Evolutionary conservation across 306 rosid genomes (phyloP).

Genomic region (Albizia julibrissin): DNA sequence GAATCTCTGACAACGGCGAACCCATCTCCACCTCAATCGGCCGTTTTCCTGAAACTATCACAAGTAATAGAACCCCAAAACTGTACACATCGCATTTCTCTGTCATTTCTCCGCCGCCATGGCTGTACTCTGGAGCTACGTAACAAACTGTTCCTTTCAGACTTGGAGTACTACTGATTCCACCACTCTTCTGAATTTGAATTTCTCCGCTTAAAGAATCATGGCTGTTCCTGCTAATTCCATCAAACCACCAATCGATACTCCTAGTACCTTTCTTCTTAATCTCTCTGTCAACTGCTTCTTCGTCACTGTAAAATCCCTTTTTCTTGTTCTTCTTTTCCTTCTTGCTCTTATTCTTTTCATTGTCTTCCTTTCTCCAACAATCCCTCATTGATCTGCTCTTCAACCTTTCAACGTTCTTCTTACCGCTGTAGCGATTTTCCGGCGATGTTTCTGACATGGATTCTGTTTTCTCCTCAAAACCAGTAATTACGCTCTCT

Average conservation of each 20-base stretch:
- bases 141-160: constrained; percentile 89
- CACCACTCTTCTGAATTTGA: constrained; percentile 54
- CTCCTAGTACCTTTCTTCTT: constrained; percentile 40
- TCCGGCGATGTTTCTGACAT: constrained; percentile 36
- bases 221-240: constrained; percentile 52
- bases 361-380: constrained; percentile 63
- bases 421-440: constrained; percentile 25
- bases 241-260: constrained; percentile 79
- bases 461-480: constrained; percentile 53
- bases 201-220: constrained; percentile 67
- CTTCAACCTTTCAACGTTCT: constrained; percentile 29
- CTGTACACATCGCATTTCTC: constrained; percentile 88
- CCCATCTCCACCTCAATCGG: constrained; percentile 64
- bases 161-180: constrained; percentile 72
- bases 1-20: constrained; percentile 72
- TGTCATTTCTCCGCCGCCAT: constrained; percentile 60
- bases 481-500: constrained; percentile 64
- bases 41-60: constrained; percentile 75
- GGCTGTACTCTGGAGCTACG: constrained; percentile 79
- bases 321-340: constrained; percentile 53
- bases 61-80: constrained; percentile 76
- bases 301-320: constrained; percentile 46
- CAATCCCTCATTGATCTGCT: constrained; percentile 46
- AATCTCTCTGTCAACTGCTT: constrained; percentile 47
- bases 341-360: constrained; percentile 49